Percentiles rank a stretch among this genome's conserved stretches.
Evolutionary conservation across 2,329 filamentous ascomycete species (phyloP).

Genomic region (Exophiala sideris): DNA sequence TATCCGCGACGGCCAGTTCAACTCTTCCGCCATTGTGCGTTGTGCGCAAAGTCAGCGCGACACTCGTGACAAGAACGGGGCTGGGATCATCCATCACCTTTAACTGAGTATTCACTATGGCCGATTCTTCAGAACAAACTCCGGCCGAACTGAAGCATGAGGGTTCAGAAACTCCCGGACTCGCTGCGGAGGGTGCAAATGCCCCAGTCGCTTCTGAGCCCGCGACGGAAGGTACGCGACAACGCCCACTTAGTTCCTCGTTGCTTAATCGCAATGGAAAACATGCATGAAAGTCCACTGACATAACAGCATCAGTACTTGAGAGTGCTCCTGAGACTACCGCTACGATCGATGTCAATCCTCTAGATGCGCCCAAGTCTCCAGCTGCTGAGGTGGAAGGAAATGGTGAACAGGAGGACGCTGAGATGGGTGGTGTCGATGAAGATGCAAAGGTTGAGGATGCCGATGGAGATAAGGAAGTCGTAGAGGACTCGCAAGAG

Average conservation of each 20-base stretch:
- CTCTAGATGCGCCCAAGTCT: constrained; percentile 60
- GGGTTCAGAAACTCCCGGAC: constrained; percentile 9
- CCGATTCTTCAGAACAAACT: constrained; percentile 1
- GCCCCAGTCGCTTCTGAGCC: constrained; percentile 4
- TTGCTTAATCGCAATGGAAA: background rate
- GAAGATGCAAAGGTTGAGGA: constrained; percentile 41
- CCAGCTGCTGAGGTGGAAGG: constrained; percentile 59
- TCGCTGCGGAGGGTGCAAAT: constrained; percentile 1
- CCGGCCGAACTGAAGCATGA: constrained; percentile 19
- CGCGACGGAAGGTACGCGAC: constrained; percentile 17
- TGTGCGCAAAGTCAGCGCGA: background rate
- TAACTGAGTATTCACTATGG: constrained; percentile 3
- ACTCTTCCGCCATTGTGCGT: background rate
- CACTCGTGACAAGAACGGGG: background rate
- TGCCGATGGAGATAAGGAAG: constrained; percentile 39
- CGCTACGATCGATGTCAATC: constrained; percentile 11
- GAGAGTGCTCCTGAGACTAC: constrained; percentile 11
- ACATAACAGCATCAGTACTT: constrained; percentile 8
- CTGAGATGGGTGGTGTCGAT: constrained; percentile 72
- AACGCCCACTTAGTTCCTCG: background rate
- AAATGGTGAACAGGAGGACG: constrained; percentile 61
- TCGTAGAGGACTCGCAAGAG: constrained; percentile 41
- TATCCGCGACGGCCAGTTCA: background rate
- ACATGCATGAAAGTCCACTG: background rate
- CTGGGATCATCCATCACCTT: background rate